phyloP scores from a whole-genome alignment of 2,329 filamentous ascomycete genomes.

The Colletotrichum sp. region DNA sequence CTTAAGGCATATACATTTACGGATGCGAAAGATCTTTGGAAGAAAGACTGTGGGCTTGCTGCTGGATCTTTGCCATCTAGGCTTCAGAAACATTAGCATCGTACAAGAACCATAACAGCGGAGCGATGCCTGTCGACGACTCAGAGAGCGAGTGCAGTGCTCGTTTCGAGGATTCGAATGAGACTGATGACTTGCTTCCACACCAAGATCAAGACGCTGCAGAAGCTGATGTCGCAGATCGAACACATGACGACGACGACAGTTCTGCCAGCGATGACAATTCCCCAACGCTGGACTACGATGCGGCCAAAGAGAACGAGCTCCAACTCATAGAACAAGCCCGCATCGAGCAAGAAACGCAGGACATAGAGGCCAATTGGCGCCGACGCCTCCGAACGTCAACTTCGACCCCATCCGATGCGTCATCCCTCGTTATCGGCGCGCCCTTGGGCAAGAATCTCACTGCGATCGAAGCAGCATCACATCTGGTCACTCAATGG shows the following conservation, averaged over 20 bases:
- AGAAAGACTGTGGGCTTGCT: not conserved
- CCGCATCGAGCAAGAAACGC: not conserved
- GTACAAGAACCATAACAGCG: not conserved
- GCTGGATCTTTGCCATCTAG: not conserved
- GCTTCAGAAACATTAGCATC: not conserved
- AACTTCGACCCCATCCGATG: not conserved
- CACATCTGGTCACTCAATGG: slow-evolving; percentile 40
- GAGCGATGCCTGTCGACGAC: not conserved
- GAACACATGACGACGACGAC: not conserved
- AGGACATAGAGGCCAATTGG: not conserved
- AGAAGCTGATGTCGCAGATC: not conserved
- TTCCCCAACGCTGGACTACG: not conserved
- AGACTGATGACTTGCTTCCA: not conserved
- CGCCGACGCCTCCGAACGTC: not conserved
- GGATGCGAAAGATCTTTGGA: not conserved
- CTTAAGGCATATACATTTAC: not conserved
- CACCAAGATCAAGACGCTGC: not conserved
- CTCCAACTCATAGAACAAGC: not conserved
- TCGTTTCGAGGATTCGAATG: not conserved
- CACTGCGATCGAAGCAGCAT: slow-evolving; percentile 38
- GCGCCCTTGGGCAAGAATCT: slow-evolving; percentile 38
- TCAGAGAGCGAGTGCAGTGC: not conserved
- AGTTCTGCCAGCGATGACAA: not conserved
- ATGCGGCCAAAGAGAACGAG: not conserved
- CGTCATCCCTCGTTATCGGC: slow-evolving; percentile 37